Evolutionary conservation across 2,329 filamentous ascomycete species (phyloP).

Genomic region (Trichoderma koningiopsis): DNA sequence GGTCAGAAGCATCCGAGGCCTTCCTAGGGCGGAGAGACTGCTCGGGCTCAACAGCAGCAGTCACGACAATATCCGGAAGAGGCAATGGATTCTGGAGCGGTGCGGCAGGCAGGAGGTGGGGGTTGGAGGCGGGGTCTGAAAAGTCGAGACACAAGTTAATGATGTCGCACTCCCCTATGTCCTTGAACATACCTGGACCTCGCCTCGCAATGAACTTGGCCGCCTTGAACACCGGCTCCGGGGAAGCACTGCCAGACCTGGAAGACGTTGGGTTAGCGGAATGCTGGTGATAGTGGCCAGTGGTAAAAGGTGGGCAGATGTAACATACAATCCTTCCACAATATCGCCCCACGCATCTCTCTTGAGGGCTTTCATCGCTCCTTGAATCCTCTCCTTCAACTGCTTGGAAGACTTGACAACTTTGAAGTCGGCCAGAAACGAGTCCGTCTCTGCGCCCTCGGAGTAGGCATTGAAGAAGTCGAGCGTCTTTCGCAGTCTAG

Average conservation of each 20-base stretch:
- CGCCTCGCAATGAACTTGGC: conserved; percentile 24
- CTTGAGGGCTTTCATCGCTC: conserved; percentile 13
- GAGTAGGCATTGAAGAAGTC: conserved; percentile 26
- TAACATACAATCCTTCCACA: conserved; percentile 23
- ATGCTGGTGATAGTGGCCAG: not conserved
- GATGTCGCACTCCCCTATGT: conserved; percentile 9
- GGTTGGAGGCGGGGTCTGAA: conserved; percentile 23
- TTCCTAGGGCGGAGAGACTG: not conserved
- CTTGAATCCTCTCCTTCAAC: conserved; percentile 18
- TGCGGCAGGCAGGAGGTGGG: conserved; percentile 12
- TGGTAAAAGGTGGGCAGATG: not conserved
- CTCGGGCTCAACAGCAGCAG: not conserved
- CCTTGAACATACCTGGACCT: conserved; percentile 25
- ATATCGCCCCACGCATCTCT: conserved; percentile 24
- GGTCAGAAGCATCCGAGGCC: conserved; percentile 6
- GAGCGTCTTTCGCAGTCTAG: conserved; percentile 16
- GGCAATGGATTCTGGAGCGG: conserved; percentile 18
- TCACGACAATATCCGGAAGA: not conserved
- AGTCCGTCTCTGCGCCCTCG: conserved; percentile 18
- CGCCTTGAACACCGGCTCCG: conserved; percentile 23
- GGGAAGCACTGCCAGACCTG: conserved; percentile 1
- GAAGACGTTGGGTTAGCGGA: conserved; percentile 1
- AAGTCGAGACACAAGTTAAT: conserved; percentile 17
- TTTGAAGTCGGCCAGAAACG: conserved; percentile 16
- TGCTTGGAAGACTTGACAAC: conserved; percentile 25